A percentile compares a stretch with the other conserved stretches of the same genome.
phyloP scores from a whole-genome alignment of 306 rosid species.

The Castanea crenata region DNA sequence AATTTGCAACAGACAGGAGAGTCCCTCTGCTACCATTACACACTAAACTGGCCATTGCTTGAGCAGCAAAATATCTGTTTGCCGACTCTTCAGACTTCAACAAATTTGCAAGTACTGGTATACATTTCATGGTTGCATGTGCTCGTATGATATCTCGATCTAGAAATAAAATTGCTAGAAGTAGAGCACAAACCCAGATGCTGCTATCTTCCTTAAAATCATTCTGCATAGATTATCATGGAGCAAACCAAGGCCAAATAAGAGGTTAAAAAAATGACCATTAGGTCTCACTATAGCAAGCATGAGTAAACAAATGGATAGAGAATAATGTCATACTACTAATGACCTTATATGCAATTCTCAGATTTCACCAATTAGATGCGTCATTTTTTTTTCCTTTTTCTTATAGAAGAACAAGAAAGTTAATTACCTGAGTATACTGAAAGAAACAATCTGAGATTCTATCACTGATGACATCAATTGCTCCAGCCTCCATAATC shows the following conservation, averaged over 20 bases:
- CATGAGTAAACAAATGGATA: conserved; percentile 7
- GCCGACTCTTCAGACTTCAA: conserved; percentile 80
- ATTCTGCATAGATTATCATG: conserved; percentile 49
- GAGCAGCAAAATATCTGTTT: conserved; percentile 95
- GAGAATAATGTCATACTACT: conserved; percentile 15
- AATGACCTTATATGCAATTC: conserved; percentile 1
- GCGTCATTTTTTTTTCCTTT: conserved; percentile 4
- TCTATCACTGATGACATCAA: conserved; percentile 80
- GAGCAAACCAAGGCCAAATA: conserved; percentile 21
- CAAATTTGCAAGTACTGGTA: conserved; percentile 78
- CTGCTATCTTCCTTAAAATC: conserved; percentile 89
- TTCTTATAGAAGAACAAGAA: conserved; percentile 7
- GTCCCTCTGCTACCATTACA: conserved; percentile 99
- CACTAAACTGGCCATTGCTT: conserved; percentile 87
- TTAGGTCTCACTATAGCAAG: conserved; percentile 9
- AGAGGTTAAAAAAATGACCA: not conserved
- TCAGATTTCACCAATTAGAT: conserved; percentile 14
- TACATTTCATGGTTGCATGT: conserved; percentile 78
- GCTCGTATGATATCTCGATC: conserved; percentile 94
- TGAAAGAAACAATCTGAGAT: conserved; percentile 68
- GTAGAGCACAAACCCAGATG: conserved; percentile 84
- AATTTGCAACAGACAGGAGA: conserved; percentile 91
- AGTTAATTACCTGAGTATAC: conserved; percentile 76
- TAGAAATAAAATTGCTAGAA: conserved; percentile 86
- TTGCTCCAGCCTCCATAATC: conserved; percentile 95